phyloP scores from a whole-genome alignment of 768 basidiomycete genomes.

The Pleurotus citrinopileatus region DNA sequence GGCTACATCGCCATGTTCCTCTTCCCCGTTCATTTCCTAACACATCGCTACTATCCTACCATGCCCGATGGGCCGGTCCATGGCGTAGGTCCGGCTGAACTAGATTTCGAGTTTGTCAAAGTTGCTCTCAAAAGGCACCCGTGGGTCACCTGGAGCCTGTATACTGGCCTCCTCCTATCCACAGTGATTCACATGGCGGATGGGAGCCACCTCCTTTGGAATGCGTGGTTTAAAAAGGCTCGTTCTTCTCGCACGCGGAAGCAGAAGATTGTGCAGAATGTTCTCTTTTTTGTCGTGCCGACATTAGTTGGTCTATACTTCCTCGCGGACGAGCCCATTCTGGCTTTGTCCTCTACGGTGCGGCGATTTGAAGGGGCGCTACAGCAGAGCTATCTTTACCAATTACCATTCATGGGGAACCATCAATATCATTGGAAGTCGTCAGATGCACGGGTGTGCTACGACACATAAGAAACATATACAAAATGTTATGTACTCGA shows the following conservation, averaged over 20 bases:
- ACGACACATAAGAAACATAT: too few relatives aligned
- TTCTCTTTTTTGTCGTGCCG: slow-evolving; percentile 53
- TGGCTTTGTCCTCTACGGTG: slow-evolving; percentile 41
- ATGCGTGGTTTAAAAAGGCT: slow-evolving; percentile 40
- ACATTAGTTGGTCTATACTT: slow-evolving; percentile 39
- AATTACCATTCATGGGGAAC: slow-evolving; percentile 23
- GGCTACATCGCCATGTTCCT: slow-evolving; percentile 58
- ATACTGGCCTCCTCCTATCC: slow-evolving; percentile 56
- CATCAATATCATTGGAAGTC: too few relatives aligned
- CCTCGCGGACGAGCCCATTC: neutral
- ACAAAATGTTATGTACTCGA: too few relatives aligned
- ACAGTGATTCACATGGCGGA: slow-evolving; percentile 61
- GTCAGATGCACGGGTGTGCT: too few relatives aligned
- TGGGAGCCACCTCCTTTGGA: slow-evolving; percentile 53
- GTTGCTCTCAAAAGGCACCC: slow-evolving; percentile 64
- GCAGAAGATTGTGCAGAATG: slow-evolving; percentile 24
- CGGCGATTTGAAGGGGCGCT: slow-evolving; percentile 53
- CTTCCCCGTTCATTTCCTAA: slow-evolving; percentile 66
- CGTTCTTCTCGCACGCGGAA: slow-evolving; percentile 16
- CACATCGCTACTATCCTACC: slow-evolving; percentile 60
- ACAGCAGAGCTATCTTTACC: slow-evolving; percentile 43
- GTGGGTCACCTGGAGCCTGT: slow-evolving; percentile 56
- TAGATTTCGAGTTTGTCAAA: slow-evolving; percentile 85
- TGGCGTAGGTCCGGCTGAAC: slow-evolving; percentile 66
- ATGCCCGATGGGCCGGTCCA: slow-evolving; percentile 45